Conservation (phyloP, 163 green algal species). For the Chloromonas sp. region DNA sequence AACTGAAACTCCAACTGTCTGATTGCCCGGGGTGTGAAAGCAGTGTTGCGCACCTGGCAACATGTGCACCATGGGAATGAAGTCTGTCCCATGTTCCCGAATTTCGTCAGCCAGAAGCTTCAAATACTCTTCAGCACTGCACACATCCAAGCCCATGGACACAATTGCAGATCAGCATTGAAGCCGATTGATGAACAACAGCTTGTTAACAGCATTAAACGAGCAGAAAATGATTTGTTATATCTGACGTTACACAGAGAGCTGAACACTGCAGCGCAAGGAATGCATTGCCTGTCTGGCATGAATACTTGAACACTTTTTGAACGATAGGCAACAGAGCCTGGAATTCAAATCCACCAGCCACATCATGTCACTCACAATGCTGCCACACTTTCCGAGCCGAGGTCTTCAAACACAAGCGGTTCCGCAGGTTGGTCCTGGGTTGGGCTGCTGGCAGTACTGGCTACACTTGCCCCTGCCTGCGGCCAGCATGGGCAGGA, state of each 20-base stretch:
- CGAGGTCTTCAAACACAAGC: conserved; percentile 4
- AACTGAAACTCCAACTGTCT: background rate
- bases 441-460: background rate
- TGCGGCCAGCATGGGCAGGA: background rate
- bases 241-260: too few species aligned
- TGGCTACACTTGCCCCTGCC: background rate
- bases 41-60: background rate
- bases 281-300: too few species aligned
- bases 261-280: too few species aligned
- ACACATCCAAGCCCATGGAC: background rate
- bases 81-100: background rate
- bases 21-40: background rate
- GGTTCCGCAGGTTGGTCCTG: background rate
- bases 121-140: conserved; percentile 3
- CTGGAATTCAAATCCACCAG: background rate
- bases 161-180: too few species aligned
- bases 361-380: conserved; percentile 1
- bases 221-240: too few species aligned
- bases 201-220: too few species aligned
- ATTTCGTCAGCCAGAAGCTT: conserved; percentile 1
- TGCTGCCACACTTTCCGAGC: background rate
- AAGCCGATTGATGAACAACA: too few species aligned
- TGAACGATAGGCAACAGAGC: background rate
- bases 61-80: conserved; percentile 6
- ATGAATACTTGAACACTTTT: background rate